A percentile compares a stretch with the other conserved stretches of the same genome.
Conservation (phyloP, 495 filamentous ascomycete species). For the Aspergillus steynii region DNA sequence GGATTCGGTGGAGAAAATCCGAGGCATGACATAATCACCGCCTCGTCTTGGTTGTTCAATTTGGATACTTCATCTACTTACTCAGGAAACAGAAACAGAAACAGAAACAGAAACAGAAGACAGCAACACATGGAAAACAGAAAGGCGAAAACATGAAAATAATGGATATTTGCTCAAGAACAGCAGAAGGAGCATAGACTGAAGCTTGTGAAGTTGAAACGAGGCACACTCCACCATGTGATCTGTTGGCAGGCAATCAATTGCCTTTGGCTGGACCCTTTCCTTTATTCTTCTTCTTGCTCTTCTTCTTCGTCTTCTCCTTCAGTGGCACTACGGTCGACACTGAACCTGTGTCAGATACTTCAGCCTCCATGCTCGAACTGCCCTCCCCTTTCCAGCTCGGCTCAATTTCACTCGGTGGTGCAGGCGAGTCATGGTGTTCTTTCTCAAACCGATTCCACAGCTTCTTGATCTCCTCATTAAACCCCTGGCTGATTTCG, state of each 20-base stretch:
- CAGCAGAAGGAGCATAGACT: no score
- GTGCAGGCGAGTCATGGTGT: no score
- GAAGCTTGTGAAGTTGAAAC: neutral
- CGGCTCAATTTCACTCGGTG: no score
- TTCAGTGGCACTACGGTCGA: neutral
- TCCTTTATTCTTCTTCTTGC: slow-evolving; percentile 4
- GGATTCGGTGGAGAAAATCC: slow-evolving; percentile 5
- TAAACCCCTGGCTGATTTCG: no score
- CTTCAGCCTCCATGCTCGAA: no score
- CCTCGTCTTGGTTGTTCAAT: neutral
- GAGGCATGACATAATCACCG: slow-evolving; percentile 10
- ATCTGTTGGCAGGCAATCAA: neutral
- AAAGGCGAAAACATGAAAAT: neutral
- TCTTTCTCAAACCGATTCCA: no score
- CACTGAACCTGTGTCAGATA: neutral
- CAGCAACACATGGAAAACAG: neutral
- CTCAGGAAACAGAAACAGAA: no score
- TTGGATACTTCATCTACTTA: neutral
- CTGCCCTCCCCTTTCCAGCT: no score
- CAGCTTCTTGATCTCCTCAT: no score
- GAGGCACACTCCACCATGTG: no score
- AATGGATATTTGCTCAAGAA: no score
- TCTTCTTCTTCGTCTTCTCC: slow-evolving; percentile 7
- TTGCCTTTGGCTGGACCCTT: neutral
- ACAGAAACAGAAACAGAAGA: neutral